Conservation (phyloP, 805 yeast genomes). For the Barnettozyma pratensis region DNA sequence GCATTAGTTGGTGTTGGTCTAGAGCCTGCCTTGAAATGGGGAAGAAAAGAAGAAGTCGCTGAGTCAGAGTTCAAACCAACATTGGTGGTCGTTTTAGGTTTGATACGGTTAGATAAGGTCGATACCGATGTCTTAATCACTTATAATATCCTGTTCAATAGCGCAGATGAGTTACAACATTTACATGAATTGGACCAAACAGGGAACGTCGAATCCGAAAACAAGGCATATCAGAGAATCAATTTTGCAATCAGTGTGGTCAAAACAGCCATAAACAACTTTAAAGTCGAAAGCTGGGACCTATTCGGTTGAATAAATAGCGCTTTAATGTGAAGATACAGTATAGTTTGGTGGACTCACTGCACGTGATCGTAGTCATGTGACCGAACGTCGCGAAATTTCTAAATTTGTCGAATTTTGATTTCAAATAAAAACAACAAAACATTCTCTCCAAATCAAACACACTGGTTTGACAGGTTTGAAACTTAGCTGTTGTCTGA, state of each 20-base stretch:
- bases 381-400: no score
- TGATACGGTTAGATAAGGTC: slow-evolving; percentile 46
- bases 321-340: neutral
- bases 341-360: no score
- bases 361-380: no score
- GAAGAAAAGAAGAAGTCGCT: slow-evolving; percentile 27
- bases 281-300: slow-evolving; percentile 42
- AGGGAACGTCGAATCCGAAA: slow-evolving; percentile 4
- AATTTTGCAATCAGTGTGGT: slow-evolving; percentile 24
- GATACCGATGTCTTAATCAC: slow-evolving; percentile 60
- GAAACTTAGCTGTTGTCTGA: no score
- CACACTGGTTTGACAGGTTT: no score
- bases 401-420: no score
- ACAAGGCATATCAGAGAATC: slow-evolving; percentile 27
- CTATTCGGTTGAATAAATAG: slow-evolving; percentile 32
- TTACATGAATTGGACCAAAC: slow-evolving; percentile 11
- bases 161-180: slow-evolving; percentile 25
- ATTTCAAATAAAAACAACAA: no score
- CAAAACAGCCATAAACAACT: slow-evolving; percentile 20
- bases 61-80: slow-evolving; percentile 25
- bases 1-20: slow-evolving; percentile 30
- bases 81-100: slow-evolving; percentile 49
- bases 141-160: slow-evolving; percentile 50
- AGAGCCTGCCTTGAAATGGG: slow-evolving; percentile 50
- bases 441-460: no score